Conservation (phyloP, 495 filamentous ascomycete genomes). For the Halenospora varia region DNA sequence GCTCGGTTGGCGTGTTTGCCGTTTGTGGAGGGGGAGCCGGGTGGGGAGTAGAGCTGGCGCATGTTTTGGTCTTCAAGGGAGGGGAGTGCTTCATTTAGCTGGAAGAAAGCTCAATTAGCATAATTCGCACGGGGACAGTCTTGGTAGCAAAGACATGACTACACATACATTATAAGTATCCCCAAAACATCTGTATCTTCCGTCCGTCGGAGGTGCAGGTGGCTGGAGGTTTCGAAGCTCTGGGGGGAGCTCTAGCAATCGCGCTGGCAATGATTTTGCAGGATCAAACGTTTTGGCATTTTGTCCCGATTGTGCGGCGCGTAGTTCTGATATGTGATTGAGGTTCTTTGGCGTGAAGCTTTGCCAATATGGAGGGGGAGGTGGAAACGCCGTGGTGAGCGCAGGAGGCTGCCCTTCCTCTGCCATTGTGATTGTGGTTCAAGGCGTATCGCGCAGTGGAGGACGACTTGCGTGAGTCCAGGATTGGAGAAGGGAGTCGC, state of each 20-base stretch:
- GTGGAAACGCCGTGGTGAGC: conserved; percentile 63
- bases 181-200: conserved; percentile 71
- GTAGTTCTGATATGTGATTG: conserved; percentile 49
- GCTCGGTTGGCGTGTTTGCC: conserved; percentile 59
- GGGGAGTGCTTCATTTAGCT: conserved; percentile 61
- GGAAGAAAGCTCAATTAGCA: conserved; percentile 20
- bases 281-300: conserved; percentile 16
- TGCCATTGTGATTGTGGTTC: neutral
- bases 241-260: conserved; percentile 56
- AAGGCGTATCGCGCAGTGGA: neutral
- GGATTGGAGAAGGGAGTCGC: no score
- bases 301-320: conserved; percentile 22
- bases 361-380: conserved; percentile 87
- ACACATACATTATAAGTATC: conserved; percentile 58
- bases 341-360: conserved; percentile 80
- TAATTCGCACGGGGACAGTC: neutral
- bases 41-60: conserved; percentile 56
- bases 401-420: conserved; percentile 47
- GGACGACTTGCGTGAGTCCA: neutral
- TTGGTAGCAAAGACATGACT: no score
- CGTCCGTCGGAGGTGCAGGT: conserved; percentile 67
- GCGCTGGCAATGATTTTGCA: conserved; percentile 8
- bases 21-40: conserved; percentile 31
- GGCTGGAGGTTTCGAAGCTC: conserved; percentile 80
- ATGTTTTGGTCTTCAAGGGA: conserved; percentile 66